These are phyloP conservation scores for Trapa bicornis DNA, from an alignment of 345 rosid species.

Conservation along the genomic window DNA sequence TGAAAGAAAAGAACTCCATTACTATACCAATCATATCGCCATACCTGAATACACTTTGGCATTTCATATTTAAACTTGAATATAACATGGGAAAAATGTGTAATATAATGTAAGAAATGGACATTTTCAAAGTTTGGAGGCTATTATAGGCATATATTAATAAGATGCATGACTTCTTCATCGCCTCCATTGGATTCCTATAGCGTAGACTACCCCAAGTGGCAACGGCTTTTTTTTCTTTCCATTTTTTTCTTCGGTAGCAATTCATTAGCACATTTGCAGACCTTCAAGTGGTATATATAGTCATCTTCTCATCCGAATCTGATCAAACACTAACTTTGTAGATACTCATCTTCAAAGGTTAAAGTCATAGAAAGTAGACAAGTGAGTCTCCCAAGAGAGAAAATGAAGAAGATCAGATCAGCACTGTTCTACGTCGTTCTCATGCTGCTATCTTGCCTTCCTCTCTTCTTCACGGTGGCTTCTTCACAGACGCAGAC, in stretches of 20 bases:
- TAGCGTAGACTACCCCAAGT: not conserved
- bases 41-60: too few relatives aligned
- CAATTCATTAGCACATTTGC: not conserved
- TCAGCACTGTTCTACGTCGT: not conserved
- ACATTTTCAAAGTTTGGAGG: too few relatives aligned
- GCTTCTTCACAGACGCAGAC: conserved; percentile 18
- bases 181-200: not conserved
- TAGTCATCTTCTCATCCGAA: not conserved
- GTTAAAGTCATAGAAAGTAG: not conserved
- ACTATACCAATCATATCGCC: too few relatives aligned
- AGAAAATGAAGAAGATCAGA: not conserved
- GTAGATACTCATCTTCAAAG: not conserved
- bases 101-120: too few relatives aligned
- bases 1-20: too few relatives aligned
- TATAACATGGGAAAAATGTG: too few relatives aligned
- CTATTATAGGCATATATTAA: too few relatives aligned
- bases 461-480: conserved; percentile 1
- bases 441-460: not conserved
- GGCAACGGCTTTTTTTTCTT: not conserved
- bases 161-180: too few relatives aligned
- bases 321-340: not conserved
- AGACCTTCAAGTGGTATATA: not conserved
- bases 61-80: too few relatives aligned
- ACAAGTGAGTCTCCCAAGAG: too few relatives aligned
- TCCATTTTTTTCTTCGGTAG: too few relatives aligned